phyloP scores from a whole-genome alignment of 1,284 basidiomycete species.

The Austropuccinia psidii region DNA sequence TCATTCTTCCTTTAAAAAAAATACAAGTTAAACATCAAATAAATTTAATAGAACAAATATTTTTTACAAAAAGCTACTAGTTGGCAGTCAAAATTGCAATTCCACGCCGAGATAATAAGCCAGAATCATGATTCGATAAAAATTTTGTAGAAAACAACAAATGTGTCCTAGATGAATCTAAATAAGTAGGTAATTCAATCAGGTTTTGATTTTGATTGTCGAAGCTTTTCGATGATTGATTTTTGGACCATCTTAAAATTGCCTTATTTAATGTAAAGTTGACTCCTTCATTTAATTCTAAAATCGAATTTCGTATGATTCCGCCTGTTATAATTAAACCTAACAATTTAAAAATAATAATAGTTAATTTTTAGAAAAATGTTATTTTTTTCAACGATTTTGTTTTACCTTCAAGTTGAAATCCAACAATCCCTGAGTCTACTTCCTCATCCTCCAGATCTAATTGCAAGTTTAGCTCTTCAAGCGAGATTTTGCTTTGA shows the following conservation, averaged over 20 bases:
- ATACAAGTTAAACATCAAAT: no score
- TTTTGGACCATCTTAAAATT: constrained; percentile 18
- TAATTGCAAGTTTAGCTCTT: constrained; percentile 70
- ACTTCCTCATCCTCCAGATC: constrained; percentile 70
- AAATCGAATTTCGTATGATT: constrained; percentile 59
- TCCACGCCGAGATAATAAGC: constrained; percentile 24
- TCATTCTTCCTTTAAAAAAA: no score
- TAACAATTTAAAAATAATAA: constrained; percentile 45
- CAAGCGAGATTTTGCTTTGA: constrained; percentile 77
- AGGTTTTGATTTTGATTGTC: not conserved
- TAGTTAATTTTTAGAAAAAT: constrained; percentile 35
- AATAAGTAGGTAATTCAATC: constrained; percentile 23
- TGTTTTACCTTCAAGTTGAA: constrained; percentile 70
- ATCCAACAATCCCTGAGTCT: constrained; percentile 50
- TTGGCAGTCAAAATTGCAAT: no score
- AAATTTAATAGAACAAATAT: no score
- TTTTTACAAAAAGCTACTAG: no score
- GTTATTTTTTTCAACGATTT: not conserved
- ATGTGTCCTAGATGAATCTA: constrained; percentile 32
- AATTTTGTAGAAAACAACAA: constrained; percentile 19
- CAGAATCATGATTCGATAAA: constrained; percentile 9
- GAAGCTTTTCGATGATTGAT: not conserved
- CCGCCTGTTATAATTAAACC: constrained; percentile 81
- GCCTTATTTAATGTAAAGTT: not conserved
- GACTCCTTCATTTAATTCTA: constrained; percentile 69